Conservation (phyloP, 495 filamentous ascomycete genomes). For the Acidiella bohemica region DNA sequence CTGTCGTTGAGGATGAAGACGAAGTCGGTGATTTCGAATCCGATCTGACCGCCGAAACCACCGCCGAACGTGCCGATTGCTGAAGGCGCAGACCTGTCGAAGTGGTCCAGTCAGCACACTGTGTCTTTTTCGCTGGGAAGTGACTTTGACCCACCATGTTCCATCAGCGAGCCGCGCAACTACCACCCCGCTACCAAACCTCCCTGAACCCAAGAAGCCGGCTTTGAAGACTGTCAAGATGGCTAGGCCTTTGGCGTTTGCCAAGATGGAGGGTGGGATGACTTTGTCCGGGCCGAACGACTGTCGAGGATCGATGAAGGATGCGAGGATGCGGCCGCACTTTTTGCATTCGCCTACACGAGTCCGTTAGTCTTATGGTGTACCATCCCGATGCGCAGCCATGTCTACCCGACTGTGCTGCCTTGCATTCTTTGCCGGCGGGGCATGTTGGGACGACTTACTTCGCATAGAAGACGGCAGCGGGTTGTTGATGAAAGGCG, state of each 20-base stretch:
- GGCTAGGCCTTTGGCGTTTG: constrained; percentile 90
- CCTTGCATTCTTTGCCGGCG: neutral
- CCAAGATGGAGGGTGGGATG: constrained; percentile 82
- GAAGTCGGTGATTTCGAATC: constrained; percentile 94
- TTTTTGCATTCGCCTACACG: constrained; percentile 30
- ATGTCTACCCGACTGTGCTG: neutral
- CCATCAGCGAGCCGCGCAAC: constrained; percentile 88
- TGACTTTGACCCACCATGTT: constrained; percentile 41
- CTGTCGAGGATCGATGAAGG: constrained; percentile 89
- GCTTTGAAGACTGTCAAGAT: constrained; percentile 92
- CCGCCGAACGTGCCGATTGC: constrained; percentile 84
- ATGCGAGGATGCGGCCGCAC: constrained; percentile 73
- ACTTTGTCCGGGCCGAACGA: constrained; percentile 94
- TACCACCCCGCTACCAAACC: constrained; percentile 87
- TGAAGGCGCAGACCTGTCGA: constrained; percentile 56
- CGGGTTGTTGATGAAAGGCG: constrained; percentile 53
- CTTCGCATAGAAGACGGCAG: constrained; percentile 52
- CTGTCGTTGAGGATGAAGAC: constrained; percentile 97
- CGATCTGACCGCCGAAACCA: constrained; percentile 93
- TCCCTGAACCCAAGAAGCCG: constrained; percentile 82
- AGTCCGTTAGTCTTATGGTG: neutral
- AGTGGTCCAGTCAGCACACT: constrained; percentile 1
- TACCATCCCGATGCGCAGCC: neutral
- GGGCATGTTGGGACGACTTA: constrained; percentile 26
- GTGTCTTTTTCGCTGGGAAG: neutral